Conservation (phyloP, 2,329 filamentous ascomycete genomes). For the Pseudogymnoascus sp. region DNA sequence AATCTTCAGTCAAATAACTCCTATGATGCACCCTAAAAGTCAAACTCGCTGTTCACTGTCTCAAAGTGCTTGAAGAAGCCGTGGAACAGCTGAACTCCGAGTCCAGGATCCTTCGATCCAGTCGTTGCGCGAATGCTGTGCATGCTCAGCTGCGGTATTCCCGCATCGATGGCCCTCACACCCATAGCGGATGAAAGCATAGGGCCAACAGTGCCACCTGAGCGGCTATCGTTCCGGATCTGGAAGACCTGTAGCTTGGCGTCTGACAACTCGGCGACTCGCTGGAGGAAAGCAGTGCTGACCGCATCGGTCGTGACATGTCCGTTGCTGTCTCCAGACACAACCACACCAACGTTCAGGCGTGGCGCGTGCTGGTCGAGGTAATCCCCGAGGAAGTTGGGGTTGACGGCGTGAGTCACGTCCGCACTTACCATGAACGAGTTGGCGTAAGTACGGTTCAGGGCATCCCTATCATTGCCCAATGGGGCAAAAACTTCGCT, state of each 20-base stretch:
- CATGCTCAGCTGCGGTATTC: conserved; percentile 89
- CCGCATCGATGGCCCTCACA: conserved; percentile 77
- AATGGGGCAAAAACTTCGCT: conserved; percentile 58
- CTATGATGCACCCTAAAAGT: conserved; percentile 26
- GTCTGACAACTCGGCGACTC: conserved; percentile 68
- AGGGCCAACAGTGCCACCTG: conserved; percentile 91
- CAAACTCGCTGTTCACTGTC: conserved; percentile 75
- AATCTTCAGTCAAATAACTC: background rate
- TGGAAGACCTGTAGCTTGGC: conserved; percentile 80
- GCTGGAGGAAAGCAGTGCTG: conserved; percentile 71
- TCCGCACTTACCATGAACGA: conserved; percentile 91
- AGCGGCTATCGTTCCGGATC: conserved; percentile 85
- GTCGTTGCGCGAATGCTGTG: conserved; percentile 87
- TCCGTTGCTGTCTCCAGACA: conserved; percentile 79
- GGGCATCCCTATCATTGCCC: conserved; percentile 23
- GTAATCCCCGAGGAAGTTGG: conserved; percentile 83
- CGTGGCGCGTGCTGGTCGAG: conserved; percentile 79
- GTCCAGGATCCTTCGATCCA: conserved; percentile 74
- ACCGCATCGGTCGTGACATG: conserved; percentile 95
- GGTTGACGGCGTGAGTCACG: conserved; percentile 89
- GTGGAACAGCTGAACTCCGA: conserved; percentile 84
- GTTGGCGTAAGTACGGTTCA: conserved; percentile 80
- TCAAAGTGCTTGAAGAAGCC: conserved; percentile 85
- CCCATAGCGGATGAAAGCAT: conserved; percentile 78
- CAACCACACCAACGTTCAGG: conserved; percentile 78